A percentile compares a stretch with the other conserved stretches of the same genome.
Evolutionary conservation across 225 moss, liverwort and hornwort genomes (phyloP).

Genomic region (Ulota crispa): DNA sequence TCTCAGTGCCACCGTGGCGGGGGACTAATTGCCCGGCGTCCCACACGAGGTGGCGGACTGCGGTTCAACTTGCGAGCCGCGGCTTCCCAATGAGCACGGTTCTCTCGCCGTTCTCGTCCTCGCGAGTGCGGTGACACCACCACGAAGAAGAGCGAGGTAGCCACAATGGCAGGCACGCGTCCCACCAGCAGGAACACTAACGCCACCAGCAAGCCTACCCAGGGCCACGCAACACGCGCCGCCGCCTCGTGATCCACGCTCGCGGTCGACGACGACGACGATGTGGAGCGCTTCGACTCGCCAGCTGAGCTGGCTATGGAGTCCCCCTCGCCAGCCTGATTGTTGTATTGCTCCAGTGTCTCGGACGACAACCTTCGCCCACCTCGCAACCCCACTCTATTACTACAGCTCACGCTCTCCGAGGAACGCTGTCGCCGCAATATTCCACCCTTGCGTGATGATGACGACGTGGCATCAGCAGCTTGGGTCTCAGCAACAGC

Average conservation of each 20-base stretch:
- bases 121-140: slow-evolving; percentile 33
- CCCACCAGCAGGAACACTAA: slow-evolving; percentile 49
- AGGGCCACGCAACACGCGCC: slow-evolving; percentile 19
- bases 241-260: background rate
- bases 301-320: background rate
- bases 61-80: slow-evolving; percentile 45
- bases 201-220: slow-evolving; percentile 37
- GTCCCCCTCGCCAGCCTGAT: background rate
- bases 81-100: slow-evolving; percentile 23
- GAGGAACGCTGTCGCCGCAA: slow-evolving; percentile 28
- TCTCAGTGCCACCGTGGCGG: slow-evolving; percentile 2
- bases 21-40: slow-evolving; percentile 7
- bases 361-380: slow-evolving; percentile 22
- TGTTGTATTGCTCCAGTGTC: slow-evolving; percentile 17
- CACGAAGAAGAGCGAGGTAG: slow-evolving; percentile 51
- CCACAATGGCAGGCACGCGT: slow-evolving; percentile 47
- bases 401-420: background rate
- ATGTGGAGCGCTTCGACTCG: background rate
- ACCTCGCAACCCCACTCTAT: background rate
- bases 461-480: background rate
- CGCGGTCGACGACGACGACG: background rate
- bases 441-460: background rate
- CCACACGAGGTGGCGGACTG: slow-evolving; percentile 15
- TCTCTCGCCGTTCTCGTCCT: slow-evolving; percentile 26
- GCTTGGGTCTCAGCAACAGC: background rate